Base-by-base conservation (phyloP, 176 grass and related monocot species). In the Carex myosuroides region DNA sequence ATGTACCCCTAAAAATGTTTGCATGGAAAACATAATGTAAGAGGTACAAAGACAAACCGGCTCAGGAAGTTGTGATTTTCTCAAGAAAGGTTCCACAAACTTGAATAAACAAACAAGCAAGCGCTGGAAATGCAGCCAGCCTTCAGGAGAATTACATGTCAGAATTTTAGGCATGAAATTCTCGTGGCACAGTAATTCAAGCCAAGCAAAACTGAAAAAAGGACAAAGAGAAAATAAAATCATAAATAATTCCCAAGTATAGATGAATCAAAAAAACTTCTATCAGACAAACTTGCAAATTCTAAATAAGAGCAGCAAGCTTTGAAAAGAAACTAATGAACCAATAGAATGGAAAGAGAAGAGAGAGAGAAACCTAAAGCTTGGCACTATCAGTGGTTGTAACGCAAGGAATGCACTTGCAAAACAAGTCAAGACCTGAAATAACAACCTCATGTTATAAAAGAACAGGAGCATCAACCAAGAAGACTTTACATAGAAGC, bases 31-130 rank as follows among this genome's bases (percentile, higher is more conserved):
- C 13, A 64, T 30, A 80, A 16, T 1, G 32, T 20, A 79, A 64
- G 41, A 41, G 79, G n/a, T 14, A 70, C 79, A 46, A 48, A 77
- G 81, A 88, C 92, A 76, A 89, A 98, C 92, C 56, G 92, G 86
- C 33, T 93, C 88, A 83, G 88, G 86, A 68, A 95, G 83, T 57
- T 98, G 92, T 86, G 92, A 89, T 79, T 95, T 98, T 84, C 91
- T 95, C 84, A 98, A 83, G 83, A 91, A 93, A 3, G 92, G 95
- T 91, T 98, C 92, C 89, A 98, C 89, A 86, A 98, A 98, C 87
- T 95, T 98, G 88, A 98, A 91, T 87, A 98, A 91, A 93, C 85
- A 92, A 89, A 94, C 84, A 83, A 98, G 95, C 87, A 98, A 87
- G 48, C 88, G 89, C 70, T 98, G 92, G 70, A 98, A 94, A 85